These are phyloP conservation scores for Chimonanthus salicifolius DNA, from an alignment of 164 flowering plant species.

Conservation along the genomic window DNA sequence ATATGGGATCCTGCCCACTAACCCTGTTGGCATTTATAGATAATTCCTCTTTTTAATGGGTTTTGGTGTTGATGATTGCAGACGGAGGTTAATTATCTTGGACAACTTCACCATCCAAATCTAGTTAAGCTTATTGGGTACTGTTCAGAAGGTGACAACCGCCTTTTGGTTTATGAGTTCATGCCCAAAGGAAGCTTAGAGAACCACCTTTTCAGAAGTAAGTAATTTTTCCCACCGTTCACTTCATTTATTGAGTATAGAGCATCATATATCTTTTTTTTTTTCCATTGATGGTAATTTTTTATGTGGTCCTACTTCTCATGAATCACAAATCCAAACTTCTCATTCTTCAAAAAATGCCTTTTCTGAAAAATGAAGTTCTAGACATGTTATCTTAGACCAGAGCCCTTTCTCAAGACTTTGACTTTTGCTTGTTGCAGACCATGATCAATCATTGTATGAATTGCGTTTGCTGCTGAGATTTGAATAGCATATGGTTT, in stretches of 20 bases:
- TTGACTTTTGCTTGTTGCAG: too few relatives aligned
- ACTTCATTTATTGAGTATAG: background rate
- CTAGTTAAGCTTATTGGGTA: conserved; percentile 84
- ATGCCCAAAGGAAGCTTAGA: conserved; percentile 92
- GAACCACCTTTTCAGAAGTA: conserved; percentile 85
- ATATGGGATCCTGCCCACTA: background rate
- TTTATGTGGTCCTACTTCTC: too few relatives aligned
- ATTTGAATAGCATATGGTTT: too few relatives aligned
- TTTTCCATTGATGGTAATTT: too few relatives aligned
- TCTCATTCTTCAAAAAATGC: too few relatives aligned
- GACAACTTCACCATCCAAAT: conserved; percentile 81
- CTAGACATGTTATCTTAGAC: too few relatives aligned
- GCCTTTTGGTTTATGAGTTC: conserved; percentile 88
- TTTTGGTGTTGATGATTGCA: conserved; percentile 23
- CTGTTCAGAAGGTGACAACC: conserved; percentile 71
- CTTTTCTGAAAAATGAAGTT: too few relatives aligned
- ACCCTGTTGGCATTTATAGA: background rate
- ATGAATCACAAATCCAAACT: too few relatives aligned
- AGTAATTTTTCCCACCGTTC: conserved; percentile 17
- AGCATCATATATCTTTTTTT: background rate
- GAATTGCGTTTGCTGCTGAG: too few relatives aligned
- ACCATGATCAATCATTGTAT: too few relatives aligned
- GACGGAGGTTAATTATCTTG: conserved; percentile 81
- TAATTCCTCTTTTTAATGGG: background rate
- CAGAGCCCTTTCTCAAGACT: too few relatives aligned